These are phyloP conservation scores for Neurospora crassa DNA, from an alignment of 2,329 filamentous ascomycete genomes.

Conservation along the genomic window DNA sequence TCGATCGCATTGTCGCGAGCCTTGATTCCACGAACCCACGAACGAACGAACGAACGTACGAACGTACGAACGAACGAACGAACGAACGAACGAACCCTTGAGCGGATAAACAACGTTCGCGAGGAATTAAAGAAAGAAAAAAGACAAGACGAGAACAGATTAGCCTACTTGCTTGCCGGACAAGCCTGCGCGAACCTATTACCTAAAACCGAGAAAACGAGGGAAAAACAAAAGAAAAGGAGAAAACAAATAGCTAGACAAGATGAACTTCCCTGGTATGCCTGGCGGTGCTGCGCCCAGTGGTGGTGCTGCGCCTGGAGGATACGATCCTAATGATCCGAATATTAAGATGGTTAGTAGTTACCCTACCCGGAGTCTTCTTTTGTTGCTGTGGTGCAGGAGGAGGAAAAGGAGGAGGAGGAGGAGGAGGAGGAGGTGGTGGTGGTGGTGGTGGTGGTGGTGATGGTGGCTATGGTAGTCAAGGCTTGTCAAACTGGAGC, in stretches of 20 bases:
- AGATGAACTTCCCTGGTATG: constrained; percentile 1
- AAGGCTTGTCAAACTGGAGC: neutral
- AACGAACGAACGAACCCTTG: too few species aligned
- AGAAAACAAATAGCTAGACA: neutral
- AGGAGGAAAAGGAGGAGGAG: neutral
- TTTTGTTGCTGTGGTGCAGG: neutral
- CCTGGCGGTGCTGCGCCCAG: neutral
- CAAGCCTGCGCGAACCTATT: neutral
- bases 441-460: neutral
- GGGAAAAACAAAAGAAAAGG: neutral
- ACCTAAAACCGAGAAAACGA: neutral
- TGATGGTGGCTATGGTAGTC: neutral
- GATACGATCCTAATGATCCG: constrained; percentile 36
- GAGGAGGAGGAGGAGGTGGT: neutral
- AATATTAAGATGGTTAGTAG: constrained; percentile 33
- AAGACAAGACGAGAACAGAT: too few species aligned
- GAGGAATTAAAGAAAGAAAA: neutral
- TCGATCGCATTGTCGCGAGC: neutral
- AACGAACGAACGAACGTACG: too few species aligned
- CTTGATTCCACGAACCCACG: neutral
- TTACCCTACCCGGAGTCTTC: neutral
- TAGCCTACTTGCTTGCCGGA: neutral
- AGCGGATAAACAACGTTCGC: neutral
- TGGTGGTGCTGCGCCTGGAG: constrained; percentile 4
- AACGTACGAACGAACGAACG: too few species aligned